phyloP scores from a whole-genome alignment of 352 stramenopile species.

The Pythium periplocum region DNA sequence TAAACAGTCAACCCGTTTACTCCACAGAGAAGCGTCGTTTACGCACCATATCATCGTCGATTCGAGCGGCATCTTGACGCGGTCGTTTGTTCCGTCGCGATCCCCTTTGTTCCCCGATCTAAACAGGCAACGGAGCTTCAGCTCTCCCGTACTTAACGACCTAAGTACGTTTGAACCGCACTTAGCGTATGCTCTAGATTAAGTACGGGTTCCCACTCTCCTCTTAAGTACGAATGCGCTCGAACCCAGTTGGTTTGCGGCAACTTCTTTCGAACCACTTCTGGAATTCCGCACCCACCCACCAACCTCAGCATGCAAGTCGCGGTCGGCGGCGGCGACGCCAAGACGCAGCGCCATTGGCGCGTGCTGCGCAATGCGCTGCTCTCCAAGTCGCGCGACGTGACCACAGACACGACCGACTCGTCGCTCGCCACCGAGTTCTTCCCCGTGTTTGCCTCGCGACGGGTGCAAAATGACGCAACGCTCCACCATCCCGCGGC shows the following conservation, averaged over 20 bases:
- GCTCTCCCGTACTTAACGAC: no score
- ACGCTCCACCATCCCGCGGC: slow-evolving; percentile 9
- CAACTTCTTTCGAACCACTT: slow-evolving; percentile 4
- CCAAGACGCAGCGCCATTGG: slow-evolving; percentile 61
- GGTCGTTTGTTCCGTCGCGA: neutral
- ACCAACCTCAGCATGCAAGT: neutral
- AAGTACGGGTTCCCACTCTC: neutral
- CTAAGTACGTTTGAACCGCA: slow-evolving; percentile 10
- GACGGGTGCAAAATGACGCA: slow-evolving; percentile 2
- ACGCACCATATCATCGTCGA: slow-evolving; percentile 86
- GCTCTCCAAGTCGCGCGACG: slow-evolving; percentile 21
- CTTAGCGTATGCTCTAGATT: no score
- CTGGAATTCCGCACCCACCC: neutral
- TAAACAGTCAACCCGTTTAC: neutral
- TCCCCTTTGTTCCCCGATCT: neutral
- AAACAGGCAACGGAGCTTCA: no score
- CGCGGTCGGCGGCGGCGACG: neutral
- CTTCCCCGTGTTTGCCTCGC: slow-evolving; percentile 38
- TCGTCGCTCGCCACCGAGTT: slow-evolving; percentile 62
- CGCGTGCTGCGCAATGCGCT: slow-evolving; percentile 61
- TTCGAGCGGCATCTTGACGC: slow-evolving; percentile 76
- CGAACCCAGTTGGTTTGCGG: slow-evolving; percentile 7
- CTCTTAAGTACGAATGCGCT: slow-evolving; percentile 6
- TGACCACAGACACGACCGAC: slow-evolving; percentile 30
- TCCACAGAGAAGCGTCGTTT: neutral